Evolutionary conservation across 108 stramenopile species (phyloP).

Genomic region (Epithemia pelagica): DNA sequence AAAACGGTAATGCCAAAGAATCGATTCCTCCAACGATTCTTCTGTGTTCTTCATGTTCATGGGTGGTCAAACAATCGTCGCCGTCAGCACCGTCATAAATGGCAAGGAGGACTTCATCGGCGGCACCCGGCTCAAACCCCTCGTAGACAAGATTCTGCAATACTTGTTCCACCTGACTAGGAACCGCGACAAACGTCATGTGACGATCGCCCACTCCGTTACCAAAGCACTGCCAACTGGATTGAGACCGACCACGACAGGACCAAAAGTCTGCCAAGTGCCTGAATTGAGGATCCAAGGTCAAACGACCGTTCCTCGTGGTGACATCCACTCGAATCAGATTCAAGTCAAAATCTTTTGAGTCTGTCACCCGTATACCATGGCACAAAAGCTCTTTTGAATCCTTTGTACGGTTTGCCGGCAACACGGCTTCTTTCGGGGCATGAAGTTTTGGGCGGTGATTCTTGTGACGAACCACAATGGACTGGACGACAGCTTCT

Average conservation of each 20-base stretch:
- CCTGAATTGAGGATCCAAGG: not conserved
- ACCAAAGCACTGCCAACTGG: slow-evolving; percentile 8
- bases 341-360: not conserved
- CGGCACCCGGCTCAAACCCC: not conserved
- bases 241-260: slow-evolving; percentile 1
- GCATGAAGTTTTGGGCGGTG: not conserved
- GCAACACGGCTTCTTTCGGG: slow-evolving; percentile 2
- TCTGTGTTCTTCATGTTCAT: slow-evolving; percentile 5
- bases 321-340: slow-evolving; percentile 6
- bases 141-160: slow-evolving; percentile 3
- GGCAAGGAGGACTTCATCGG: not conserved
- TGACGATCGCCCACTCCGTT: slow-evolving; percentile 4
- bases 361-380: not conserved
- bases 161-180: slow-evolving; percentile 2
- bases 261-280: slow-evolving; percentile 4
- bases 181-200: slow-evolving; percentile 10
- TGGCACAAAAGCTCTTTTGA: not conserved
- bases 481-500: not conserved
- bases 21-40: not conserved
- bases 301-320: not conserved
- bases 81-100: slow-evolving; percentile 7
- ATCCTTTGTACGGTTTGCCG: not conserved
- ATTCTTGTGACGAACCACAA: not conserved
- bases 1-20: not conserved
- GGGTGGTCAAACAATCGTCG: not conserved